Base-by-base conservation (phyloP, 2,329 filamentous ascomycete genomes). In the Fusarium xyrophilum region DNA sequence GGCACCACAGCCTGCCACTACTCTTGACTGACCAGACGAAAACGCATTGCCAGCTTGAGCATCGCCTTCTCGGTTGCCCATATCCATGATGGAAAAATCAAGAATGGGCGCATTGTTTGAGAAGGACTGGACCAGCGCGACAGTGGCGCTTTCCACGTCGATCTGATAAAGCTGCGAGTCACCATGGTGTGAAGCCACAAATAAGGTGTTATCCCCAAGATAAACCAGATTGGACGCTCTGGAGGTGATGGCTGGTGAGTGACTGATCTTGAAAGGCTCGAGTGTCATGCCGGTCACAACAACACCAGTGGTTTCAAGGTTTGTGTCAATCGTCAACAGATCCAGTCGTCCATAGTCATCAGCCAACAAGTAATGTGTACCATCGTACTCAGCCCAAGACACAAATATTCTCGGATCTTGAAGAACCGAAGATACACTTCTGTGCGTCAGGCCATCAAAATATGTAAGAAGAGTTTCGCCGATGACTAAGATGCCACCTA, bases 31-130 rank as follows among this genome's bases (percentile, higher is more conserved):
- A 0, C 96, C 96, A 1, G 95, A 97, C 0, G 94, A 97, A 75
- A 97, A 99, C 66, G 96, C 92, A 73, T 96, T 96, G 6, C 90
- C 91, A 21, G 83, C 79, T 60, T 93, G 89, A 12, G 85, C 88
- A 67, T 96, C 91, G 25, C 90, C 90, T 63, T 92, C 90, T 58
- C 93, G 86, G 71, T 93, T 94, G 1, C 94, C 95, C 85, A 98
- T 91, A 74, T 98, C 96, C 93, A 98, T 97, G 19, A 99, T 88
- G 2, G 92, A 90, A 72, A 99, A 97, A 76, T 99, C 96, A 39
- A 98, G 81, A 42, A 99, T 92, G 0, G 96, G 96, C 0, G 92
- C 93, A 72, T 98, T 93, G 75, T 97, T 99, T 7, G 77, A 76
- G 19, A 80, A 66, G 0, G 88, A 91, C 75, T 97, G 93, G 13